Conservation (phyloP, 306 rosid species). For the Quercus robur region DNA sequence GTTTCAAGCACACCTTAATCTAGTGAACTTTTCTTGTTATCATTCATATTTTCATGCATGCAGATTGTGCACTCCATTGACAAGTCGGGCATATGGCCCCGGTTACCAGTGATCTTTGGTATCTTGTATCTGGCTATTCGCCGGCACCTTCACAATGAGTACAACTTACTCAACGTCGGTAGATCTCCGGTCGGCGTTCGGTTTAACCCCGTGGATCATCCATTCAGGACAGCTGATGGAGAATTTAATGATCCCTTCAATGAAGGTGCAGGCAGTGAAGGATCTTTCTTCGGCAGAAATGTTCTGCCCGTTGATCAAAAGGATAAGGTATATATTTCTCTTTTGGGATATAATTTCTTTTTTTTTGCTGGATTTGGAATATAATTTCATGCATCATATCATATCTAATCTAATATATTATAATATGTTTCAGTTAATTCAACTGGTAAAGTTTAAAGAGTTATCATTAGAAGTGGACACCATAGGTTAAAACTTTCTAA, state of each 20-base stretch:
- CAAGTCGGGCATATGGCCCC: constrained; percentile 54
- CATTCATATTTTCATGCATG: too few species aligned
- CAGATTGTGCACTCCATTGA: constrained; percentile 58
- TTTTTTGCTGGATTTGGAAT: too few species aligned
- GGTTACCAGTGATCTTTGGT: constrained; percentile 48
- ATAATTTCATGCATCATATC: too few species aligned
- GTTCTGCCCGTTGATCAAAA: constrained; percentile 45
- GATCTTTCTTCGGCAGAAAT: constrained; percentile 58
- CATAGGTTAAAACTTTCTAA: fast-evolving
- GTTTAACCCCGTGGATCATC: constrained; percentile 42
- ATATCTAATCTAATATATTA: too few species aligned
- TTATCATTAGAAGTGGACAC: fast-evolving
- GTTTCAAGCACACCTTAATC: too few species aligned
- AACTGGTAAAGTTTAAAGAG: too few species aligned
- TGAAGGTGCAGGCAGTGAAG: constrained; percentile 48
- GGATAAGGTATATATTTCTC: constrained; percentile 22
- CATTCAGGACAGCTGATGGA: constrained; percentile 49
- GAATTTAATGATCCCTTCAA: constrained; percentile 52
- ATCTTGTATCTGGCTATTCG: constrained; percentile 32
- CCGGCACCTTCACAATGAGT: constrained; percentile 49
- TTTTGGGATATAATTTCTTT: too few species aligned
- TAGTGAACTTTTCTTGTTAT: neutral
- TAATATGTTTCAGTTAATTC: too few species aligned
- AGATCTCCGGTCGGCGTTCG: constrained; percentile 37
- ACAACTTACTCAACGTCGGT: constrained; percentile 59